Conservation (phyloP, 306 rosid species). For the Rubus idaeus region DNA sequence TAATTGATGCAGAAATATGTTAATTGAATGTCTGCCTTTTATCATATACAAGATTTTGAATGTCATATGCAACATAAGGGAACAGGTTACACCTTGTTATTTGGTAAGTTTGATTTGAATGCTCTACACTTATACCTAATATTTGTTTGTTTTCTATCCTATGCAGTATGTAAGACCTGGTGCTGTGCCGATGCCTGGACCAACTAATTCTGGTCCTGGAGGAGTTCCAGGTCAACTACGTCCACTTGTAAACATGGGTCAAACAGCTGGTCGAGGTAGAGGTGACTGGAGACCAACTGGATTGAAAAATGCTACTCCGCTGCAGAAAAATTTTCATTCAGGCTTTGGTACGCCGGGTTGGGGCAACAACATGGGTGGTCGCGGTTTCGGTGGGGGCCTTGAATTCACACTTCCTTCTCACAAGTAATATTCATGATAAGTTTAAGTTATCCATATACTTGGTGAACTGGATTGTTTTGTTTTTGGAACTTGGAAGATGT, state of each 20-base stretch:
- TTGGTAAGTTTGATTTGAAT: background rate
- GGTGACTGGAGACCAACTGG: constrained; percentile 98
- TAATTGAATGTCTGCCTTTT: background rate
- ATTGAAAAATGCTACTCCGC: constrained; percentile 49
- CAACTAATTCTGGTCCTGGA: constrained; percentile 62
- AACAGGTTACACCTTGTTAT: background rate
- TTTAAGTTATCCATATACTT: background rate
- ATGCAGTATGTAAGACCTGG: constrained; percentile 97
- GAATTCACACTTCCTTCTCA: constrained; percentile 99
- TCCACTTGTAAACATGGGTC: constrained; percentile 64
- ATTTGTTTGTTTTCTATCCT: constrained; percentile 19
- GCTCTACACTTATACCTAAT: constrained; percentile 8
- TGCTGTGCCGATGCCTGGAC: constrained; percentile 76
- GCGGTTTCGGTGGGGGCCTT: constrained; percentile 87
- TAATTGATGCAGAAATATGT: background rate
- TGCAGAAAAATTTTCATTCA: constrained; percentile 81
- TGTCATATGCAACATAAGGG: constrained; percentile 9
- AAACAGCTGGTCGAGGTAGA: constrained; percentile 81
- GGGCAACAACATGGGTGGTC: constrained; percentile 76
- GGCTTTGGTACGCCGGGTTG: constrained; percentile 76
- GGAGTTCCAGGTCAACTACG: constrained; percentile 85
- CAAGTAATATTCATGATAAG: constrained; percentile 52
- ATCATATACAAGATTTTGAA: background rate
- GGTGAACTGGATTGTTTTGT: background rate
- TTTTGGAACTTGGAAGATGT: background rate